A percentile compares a stretch with the other conserved stretches of the same genome.
phyloP scores from a whole-genome alignment of 345 rosid species.

The Populus euphratica region DNA sequence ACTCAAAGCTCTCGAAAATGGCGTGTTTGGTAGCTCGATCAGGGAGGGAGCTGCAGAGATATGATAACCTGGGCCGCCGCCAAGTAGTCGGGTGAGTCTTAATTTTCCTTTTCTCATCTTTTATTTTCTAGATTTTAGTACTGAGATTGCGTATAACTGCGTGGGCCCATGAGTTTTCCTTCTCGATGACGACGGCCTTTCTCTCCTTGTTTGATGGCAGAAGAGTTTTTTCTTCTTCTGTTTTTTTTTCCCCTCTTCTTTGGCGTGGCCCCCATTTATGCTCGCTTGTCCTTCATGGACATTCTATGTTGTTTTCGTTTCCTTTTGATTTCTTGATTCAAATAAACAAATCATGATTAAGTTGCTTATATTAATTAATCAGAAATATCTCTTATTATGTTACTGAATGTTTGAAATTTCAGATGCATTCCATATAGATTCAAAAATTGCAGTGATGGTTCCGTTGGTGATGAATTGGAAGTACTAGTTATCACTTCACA shows the following conservation, averaged over 20 bases:
- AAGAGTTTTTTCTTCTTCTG: background rate
- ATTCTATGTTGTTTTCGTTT: background rate
- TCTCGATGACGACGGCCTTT: background rate
- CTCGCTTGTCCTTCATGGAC: background rate
- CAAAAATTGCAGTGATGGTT: slow-evolving; percentile 36
- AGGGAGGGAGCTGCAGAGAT: slow-evolving; percentile 70
- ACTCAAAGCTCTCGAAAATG: slow-evolving; percentile 16
- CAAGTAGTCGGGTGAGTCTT: slow-evolving; percentile 75
- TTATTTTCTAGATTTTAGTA: background rate
- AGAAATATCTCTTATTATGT: background rate
- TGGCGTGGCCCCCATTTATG: background rate
- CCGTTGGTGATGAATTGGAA: slow-evolving; percentile 44
- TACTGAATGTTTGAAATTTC: slow-evolving; percentile 6
- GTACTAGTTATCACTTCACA: slow-evolving; percentile 76
- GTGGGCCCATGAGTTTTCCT: background rate
- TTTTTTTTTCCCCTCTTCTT: background rate
- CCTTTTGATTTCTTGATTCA: background rate
- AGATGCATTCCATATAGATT: slow-evolving; percentile 80
- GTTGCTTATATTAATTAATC: background rate
- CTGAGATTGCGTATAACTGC: background rate
- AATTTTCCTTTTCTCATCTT: background rate
- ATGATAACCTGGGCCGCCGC: slow-evolving; percentile 63
- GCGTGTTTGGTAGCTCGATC: slow-evolving; percentile 67
- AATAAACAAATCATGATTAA: background rate
- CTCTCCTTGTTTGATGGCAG: background rate